Evolutionary conservation across 2,329 filamentous ascomycete genomes (phyloP), one percentile per base, ranked within the genome.

Genomic region (Colletotrichum cuscutae): DNA sequence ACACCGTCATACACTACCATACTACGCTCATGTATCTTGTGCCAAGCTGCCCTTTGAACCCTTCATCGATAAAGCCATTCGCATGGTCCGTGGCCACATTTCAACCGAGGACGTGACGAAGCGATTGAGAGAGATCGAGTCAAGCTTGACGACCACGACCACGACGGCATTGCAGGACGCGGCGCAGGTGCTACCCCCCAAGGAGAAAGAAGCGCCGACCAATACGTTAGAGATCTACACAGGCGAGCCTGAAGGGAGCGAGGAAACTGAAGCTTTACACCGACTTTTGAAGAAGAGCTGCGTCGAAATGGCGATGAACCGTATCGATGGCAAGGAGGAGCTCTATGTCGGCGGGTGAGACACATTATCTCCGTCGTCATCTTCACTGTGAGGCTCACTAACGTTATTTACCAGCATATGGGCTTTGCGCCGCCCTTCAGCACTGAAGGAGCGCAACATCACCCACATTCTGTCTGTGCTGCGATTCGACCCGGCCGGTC

Each of bases 391-490:
- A 42, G 74, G n/a, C 26, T 22, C 65, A 24, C 53, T 64, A 37
- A 58, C 69, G 46, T 57, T 77, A 58, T 42, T 62, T 49, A 76
- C 69, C 82, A 97, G 95, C 71, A 89, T 97, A 75, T 95, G 95
- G 85, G 91, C 93, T 54, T 85, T 98, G 75, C 91, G 92, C 72
- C 91, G 93, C 74, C 91, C 91, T 73, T 88, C 92, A 66, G 88
- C 91, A 46, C 87, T 98, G 61, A 84, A 89, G 75, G 89, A 93
- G 75, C 90, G 91, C 76, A 91, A 92, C 76, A 95, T 99, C 81
- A 97, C 95, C 3, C 95, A 98, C 83, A 89, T 98, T 35, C 87
- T 98, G n/a, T 97, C 95, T 5, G 93, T 97, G 53, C 82, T 96
- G 73, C 89, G 90, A 59, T 88, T 92, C 76, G 79, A 82, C 68